phyloP scores from a whole-genome alignment of 495 filamentous ascomycete genomes.

The Podospora conica region DNA sequence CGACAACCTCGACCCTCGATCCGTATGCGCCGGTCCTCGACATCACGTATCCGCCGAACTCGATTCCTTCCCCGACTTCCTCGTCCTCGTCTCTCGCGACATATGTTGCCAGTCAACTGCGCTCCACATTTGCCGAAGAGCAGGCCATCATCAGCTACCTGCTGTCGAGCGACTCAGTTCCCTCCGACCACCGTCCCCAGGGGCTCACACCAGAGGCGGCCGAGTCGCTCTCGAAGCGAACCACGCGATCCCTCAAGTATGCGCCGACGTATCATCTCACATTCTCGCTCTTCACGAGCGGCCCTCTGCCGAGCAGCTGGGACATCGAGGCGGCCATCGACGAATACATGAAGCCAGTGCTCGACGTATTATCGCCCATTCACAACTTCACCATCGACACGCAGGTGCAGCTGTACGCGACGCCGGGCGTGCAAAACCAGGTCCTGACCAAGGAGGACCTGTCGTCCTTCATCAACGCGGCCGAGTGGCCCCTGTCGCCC shows the following conservation, averaged over 20 bases:
- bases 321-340: constrained; percentile 79
- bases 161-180: constrained; percentile 54
- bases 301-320: constrained; percentile 75
- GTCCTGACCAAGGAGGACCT: constrained; percentile 80
- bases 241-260: constrained; percentile 81
- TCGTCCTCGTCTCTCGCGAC: constrained; percentile 68
- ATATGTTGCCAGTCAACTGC: constrained; percentile 74
- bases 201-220: constrained; percentile 35
- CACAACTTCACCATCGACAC: constrained; percentile 97
- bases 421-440: constrained; percentile 61
- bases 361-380: constrained; percentile 70
- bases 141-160: constrained; percentile 82
- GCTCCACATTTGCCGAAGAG: constrained; percentile 78
- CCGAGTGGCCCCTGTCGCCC: constrained; percentile 93
- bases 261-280: constrained; percentile 92
- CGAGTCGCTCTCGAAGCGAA: constrained; percentile 48
- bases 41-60: constrained; percentile 70
- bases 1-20: constrained; percentile 56
- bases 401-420: constrained; percentile 89
- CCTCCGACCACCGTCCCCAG: constrained; percentile 42
- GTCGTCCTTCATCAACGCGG: constrained; percentile 91
- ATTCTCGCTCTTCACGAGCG: constrained; percentile 87
- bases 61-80: constrained; percentile 61
- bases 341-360: constrained; percentile 73
- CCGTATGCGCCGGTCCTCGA: constrained; percentile 67